phyloP scores from a whole-genome alignment of 176 grass and related monocot species.

The Phragmites australis region DNA sequence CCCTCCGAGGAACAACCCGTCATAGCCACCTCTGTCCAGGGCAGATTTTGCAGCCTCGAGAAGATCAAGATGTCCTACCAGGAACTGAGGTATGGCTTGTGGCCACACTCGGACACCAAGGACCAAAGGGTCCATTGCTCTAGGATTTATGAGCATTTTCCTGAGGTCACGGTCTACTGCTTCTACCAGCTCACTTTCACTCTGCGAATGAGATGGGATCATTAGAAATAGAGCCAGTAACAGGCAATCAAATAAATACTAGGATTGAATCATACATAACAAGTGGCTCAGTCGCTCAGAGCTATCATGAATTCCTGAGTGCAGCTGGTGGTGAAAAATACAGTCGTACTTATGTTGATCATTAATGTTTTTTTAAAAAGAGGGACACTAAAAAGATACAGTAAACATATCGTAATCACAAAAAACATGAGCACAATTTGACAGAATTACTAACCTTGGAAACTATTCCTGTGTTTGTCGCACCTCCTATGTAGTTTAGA shows the following conservation, averaged over 20 bases:
- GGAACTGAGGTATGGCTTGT: conserved; percentile 90
- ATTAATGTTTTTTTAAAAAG: background rate
- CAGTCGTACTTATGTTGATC: background rate
- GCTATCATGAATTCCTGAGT: background rate
- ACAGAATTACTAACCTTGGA: conserved; percentile 71
- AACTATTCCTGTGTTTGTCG: conserved; percentile 81
- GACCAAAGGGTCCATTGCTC: conserved; percentile 61
- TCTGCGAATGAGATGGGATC: conserved; percentile 44
- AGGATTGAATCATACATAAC: background rate
- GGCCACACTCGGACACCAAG: conserved; percentile 85
- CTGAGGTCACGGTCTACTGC: conserved; percentile 81
- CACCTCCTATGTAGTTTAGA: conserved; percentile 94
- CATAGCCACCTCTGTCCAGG: conserved; percentile 37
- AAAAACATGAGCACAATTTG: conserved; percentile 3
- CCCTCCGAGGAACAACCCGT: conserved; percentile 82
- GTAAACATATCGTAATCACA: background rate
- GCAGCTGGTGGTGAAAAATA: background rate
- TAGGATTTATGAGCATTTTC: conserved; percentile 84
- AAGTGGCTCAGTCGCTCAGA: background rate
- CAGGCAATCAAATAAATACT: background rate
- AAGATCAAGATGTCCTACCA: conserved; percentile 78
- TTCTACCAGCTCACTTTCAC: conserved; percentile 76
- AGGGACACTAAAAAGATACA: background rate
- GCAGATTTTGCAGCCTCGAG: conserved; percentile 66
- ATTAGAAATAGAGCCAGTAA: background rate